Evolutionary conservation across 1,139 yeast genomes (phyloP), one percentile per base, ranked within the genome.

Genomic region (Yamadazyma diospyri): DNA sequence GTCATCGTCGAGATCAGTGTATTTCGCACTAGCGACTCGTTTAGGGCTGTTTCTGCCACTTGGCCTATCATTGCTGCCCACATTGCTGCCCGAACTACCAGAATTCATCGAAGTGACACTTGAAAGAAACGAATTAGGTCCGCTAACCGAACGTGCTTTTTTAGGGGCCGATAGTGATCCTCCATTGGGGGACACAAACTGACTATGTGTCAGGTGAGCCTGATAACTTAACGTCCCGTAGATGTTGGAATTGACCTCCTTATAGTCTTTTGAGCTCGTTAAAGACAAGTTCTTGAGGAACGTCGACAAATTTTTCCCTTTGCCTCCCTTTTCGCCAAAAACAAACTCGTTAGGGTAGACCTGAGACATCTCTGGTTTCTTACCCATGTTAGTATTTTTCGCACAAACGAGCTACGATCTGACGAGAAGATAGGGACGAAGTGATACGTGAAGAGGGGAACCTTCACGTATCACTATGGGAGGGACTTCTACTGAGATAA

Each of bases 1-100:
- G 55, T 87, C 96, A 48, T 84, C 95, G 52, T 87, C 96, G 31
- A 79, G 57, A 50, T 85, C 95, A 14, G 73, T 61, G 45, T 76
- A 78, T 35, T 57, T 51, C 6, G 47, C 42, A 23, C 47, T 41
- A 12, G 30, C 36, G 16, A 43, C 32, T 30, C 47, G 33, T 27
- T n/a, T n/a, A n/a, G n/a, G n/a, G n/a, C n/a, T n/a, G n/a, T n/a
- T n/a, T n/a, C n/a, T n/a, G n/a, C n/a, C n/a, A n/a, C n/a, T n/a
- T n/a, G n/a, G n/a, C n/a, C n/a, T n/a, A n/a, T n/a, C n/a, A n/a
- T n/a, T n/a, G n/a, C n/a, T n/a, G n/a, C n/a, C n/a, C n/a, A n/a
- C n/a, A n/a, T n/a, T n/a, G n/a, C n/a, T n/a, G n/a, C n/a, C n/a
- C n/a, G n/a, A n/a, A n/a, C n/a, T n/a, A 21, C 34, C 35, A 17